These are phyloP conservation scores for Amorphotheca resinae DNA, from an alignment of 495 filamentous ascomycete species.

Conservation along the genomic window DNA sequence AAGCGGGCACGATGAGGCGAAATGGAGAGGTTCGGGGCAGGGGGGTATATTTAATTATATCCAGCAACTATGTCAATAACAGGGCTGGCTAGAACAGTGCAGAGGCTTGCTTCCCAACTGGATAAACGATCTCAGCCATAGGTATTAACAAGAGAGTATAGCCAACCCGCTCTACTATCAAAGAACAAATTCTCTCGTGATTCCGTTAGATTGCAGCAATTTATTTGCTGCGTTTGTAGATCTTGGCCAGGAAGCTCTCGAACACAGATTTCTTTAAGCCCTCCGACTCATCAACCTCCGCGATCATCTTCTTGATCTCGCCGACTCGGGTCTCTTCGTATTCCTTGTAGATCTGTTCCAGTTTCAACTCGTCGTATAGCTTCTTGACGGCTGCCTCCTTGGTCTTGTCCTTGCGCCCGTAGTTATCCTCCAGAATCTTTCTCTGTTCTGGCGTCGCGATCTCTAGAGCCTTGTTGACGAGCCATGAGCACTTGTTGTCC, in stretches of 20 bases:
- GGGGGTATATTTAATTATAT: no score
- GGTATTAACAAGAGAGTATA: no score
- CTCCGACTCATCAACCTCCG: constrained; percentile 64
- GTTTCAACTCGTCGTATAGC: constrained; percentile 68
- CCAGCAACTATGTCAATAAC: no score
- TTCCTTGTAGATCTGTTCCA: constrained; percentile 68
- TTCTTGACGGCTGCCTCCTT: constrained; percentile 78
- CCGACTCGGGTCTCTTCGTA: constrained; percentile 79
- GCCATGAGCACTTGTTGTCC: constrained; percentile 98
- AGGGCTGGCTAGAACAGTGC: no score
- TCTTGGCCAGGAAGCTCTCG: constrained; percentile 83
- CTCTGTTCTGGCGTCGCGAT: constrained; percentile 70
- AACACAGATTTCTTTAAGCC: constrained; percentile 86
- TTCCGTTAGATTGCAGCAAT: no score
- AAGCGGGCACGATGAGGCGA: no score
- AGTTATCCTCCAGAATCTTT: constrained; percentile 67
- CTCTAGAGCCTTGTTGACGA: constrained; percentile 84
- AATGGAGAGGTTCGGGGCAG: no score
- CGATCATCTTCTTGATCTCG: constrained; percentile 63
- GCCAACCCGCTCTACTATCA: no score
- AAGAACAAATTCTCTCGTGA: no score
- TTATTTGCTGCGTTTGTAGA: constrained; percentile 92
- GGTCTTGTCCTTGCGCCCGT: constrained; percentile 73
- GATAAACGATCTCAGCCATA: no score
- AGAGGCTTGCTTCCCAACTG: no score